Percentiles rank a stretch among this genome's conserved stretches.
phyloP scores from a whole-genome alignment of 805 yeast genomes.

The Saturnispora zaruensis region DNA sequence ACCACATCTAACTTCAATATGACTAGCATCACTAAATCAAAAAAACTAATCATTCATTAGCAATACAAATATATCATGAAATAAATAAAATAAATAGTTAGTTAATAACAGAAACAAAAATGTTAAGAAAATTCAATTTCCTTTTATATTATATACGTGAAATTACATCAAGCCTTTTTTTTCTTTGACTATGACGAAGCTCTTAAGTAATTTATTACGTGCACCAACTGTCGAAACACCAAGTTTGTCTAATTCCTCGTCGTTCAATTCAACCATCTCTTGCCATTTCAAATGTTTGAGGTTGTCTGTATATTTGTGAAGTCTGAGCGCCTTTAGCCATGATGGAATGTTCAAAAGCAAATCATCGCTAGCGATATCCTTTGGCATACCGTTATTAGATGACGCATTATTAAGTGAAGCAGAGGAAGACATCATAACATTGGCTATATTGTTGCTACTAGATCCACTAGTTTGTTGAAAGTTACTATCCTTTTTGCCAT shows the following conservation, averaged over 20 bases:
- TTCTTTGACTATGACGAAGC: constrained; percentile 75
- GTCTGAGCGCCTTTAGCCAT: constrained; percentile 82
- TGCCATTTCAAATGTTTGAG: constrained; percentile 71
- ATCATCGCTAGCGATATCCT: constrained; percentile 43
- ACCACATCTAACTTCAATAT: no score
- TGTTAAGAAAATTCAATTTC: background rate
- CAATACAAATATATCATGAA: background rate
- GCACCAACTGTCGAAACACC: constrained; percentile 97
- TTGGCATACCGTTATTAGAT: constrained; percentile 26
- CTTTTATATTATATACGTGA: background rate
- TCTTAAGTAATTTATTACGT: constrained; percentile 83
- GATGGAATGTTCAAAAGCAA: constrained; percentile 73
- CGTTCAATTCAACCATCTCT: constrained; percentile 63
- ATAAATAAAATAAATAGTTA: background rate
- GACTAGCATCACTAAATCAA: background rate
- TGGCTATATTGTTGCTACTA: background rate
- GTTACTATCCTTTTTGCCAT: background rate
- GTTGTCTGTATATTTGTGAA: constrained; percentile 90
- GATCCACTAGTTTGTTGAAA: constrained; percentile 3
- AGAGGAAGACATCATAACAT: background rate
- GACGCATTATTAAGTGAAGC: background rate
- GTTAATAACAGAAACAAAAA: background rate
- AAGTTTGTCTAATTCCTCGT: constrained; percentile 56
- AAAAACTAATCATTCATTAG: no score
- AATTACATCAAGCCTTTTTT: constrained; percentile 12